Conservation (phyloP, 345 rosid genomes). For the Citropsis articulata region DNA sequence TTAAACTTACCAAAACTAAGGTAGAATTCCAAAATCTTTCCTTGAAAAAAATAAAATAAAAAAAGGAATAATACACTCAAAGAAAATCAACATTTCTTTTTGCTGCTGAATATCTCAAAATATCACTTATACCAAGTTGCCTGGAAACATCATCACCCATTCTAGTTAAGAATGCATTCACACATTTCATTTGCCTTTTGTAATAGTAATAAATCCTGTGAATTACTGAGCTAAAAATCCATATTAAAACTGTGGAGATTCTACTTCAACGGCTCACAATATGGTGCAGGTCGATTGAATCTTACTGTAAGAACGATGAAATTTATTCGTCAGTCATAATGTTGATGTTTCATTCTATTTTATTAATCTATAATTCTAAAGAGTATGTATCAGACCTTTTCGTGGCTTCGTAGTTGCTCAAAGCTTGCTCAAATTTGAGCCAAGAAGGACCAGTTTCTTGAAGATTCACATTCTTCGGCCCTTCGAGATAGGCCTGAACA, state of each 20-base stretch:
- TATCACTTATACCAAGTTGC: neutral
- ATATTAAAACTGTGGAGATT: neutral
- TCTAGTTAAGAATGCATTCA: neutral
- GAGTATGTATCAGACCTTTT: slow-evolving; percentile 42
- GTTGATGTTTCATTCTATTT: neutral
- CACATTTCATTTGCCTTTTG: neutral
- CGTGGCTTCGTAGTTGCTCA: slow-evolving; percentile 54
- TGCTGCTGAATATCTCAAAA: neutral
- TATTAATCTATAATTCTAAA: neutral
- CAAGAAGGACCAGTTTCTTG: slow-evolving; percentile 60
- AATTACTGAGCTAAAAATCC: neutral
- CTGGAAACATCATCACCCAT: neutral
- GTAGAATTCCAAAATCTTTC: too few species aligned
- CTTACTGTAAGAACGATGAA: slow-evolving; percentile 27
- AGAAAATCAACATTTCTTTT: neutral
- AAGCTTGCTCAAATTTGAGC: slow-evolving; percentile 81
- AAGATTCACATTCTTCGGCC: slow-evolving; percentile 59
- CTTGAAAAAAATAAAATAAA: neutral
- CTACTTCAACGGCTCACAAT: slow-evolving; percentile 29
- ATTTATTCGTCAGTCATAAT: slow-evolving; percentile 5
- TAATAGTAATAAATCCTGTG: neutral
- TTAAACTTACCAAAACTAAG: too few species aligned
- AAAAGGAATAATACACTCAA: neutral
- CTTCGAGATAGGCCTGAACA: slow-evolving; percentile 70
- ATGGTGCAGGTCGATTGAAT: slow-evolving; percentile 58